Base-by-base conservation (phyloP, 2,329 filamentous ascomycete species). In the Trichoderma atrobrunneum region DNA sequence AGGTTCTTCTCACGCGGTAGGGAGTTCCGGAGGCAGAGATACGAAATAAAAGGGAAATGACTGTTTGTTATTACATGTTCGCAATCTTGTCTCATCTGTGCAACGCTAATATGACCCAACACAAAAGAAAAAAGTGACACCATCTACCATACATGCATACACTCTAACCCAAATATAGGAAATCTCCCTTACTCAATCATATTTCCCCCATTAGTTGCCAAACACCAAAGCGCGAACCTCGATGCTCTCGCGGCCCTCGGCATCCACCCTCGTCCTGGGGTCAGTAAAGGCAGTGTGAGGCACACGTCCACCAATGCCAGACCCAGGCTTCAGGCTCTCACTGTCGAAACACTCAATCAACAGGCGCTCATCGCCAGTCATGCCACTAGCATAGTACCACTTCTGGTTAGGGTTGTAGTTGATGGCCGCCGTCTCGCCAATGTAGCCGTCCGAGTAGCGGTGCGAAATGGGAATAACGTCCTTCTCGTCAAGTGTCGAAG, bases 211-310 rank as follows among this genome's bases (percentile, higher is more conserved):
- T 21, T 74, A 87, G 16, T 86, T 84, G 0, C 92, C 92, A 85
- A 97, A 97, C 0, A 97, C 92, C 80, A 97, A 84, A 43, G 93
- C 90, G 76, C 95, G 87, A 18, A 97, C 92, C 81, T 98, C 95
- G 79, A 98, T 97, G 79, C 94, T 97, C 85, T 97, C 93, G 75
- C 94, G 87, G 0, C 88, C 88, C 74, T 90, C 89, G 5, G 92
- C 93, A 60, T 91, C 92, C 21, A 86, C 82, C 3, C 90, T 88
- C 1, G 92, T 93, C 73, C 91, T 84, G 2, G 92, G 91, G 79
- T 97, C 92, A 51, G 87, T 84, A 81, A 97, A 98, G 0, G 94
- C 94, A 11, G 91, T 91, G 82, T 97, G 93, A 16, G 93, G 90
- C 62, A 89, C 83, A 64, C 88, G 80, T 0, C 89, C 88, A 18